A percentile compares a stretch with the other conserved stretches of the same genome.
phyloP scores from a whole-genome alignment of 2,329 filamentous ascomycete genomes.

The Fusarium foetens region DNA sequence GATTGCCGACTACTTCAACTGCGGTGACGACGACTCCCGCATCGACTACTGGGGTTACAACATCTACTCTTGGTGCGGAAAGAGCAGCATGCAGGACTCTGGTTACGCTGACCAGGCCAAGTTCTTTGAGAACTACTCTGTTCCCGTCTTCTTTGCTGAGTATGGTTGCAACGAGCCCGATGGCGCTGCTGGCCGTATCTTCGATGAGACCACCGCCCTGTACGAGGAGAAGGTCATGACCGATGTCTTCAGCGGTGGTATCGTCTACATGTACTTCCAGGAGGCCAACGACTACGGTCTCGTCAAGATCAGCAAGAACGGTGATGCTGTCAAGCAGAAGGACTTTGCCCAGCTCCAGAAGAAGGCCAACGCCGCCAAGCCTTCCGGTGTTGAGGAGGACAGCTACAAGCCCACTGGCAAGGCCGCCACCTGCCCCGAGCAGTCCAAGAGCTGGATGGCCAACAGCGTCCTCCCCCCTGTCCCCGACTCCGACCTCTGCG shows the following conservation, averaged over 20 bases:
- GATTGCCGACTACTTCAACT: slow-evolving; percentile 95
- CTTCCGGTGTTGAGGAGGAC: slow-evolving; percentile 71
- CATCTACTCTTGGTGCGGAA: slow-evolving; percentile 98
- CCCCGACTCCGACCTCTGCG: slow-evolving; percentile 81
- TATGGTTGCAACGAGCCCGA: slow-evolving; percentile 87
- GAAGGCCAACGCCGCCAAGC: slow-evolving; percentile 74
- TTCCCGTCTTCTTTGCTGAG: slow-evolving; percentile 98
- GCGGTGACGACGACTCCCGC: slow-evolving; percentile 69
- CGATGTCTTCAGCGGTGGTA: slow-evolving; percentile 89
- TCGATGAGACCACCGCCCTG: slow-evolving; percentile 85
- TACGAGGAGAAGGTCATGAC: slow-evolving; percentile 85
- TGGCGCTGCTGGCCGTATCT: slow-evolving; percentile 74
- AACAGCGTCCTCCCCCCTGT: slow-evolving; percentile 78
- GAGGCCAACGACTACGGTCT: slow-evolving; percentile 91
- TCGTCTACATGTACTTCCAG: slow-evolving; percentile 99
- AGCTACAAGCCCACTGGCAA: slow-evolving; percentile 81
- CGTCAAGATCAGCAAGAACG: slow-evolving; percentile 66
- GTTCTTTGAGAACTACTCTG: slow-evolving; percentile 89
- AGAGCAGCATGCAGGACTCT: slow-evolving; percentile 79
- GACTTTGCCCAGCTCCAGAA: slow-evolving; percentile 80
- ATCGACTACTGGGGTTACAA: slow-evolving; percentile 99
- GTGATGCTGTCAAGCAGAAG: slow-evolving; percentile 71
- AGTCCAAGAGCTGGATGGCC: slow-evolving; percentile 71
- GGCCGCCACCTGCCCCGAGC: slow-evolving; percentile 75
- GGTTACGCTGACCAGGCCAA: slow-evolving; percentile 84